Percentiles rank a stretch among this genome's conserved stretches.
Evolutionary conservation across 768 basidiomycete genomes (phyloP).

Genomic region (Pisolithus microcarpus): DNA sequence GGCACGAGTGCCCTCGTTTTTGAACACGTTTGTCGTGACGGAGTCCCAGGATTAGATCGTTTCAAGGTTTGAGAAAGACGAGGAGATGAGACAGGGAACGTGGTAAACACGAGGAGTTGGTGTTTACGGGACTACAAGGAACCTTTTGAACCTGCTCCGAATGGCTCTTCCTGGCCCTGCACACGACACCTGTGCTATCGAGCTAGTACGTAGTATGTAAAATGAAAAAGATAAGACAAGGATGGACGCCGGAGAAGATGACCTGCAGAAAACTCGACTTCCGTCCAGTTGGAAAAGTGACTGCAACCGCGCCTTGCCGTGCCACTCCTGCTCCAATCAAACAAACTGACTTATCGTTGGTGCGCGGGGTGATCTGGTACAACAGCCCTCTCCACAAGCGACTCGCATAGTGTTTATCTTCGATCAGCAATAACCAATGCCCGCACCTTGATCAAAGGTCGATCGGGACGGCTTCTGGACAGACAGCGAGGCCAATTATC

Average conservation of each 20-base stretch:
- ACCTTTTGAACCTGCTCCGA: conserved; percentile 5
- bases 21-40: conserved; percentile 55
- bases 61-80: neutral
- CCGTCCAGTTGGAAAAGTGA: too few species aligned
- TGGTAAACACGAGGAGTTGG: conserved; percentile 65
- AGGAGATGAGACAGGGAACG: conserved; percentile 51
- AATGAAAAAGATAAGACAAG: neutral
- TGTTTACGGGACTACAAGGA: conserved; percentile 24
- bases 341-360: too few species aligned
- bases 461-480: neutral
- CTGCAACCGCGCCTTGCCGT: too few species aligned
- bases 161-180: conserved; percentile 2
- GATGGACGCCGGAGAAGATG: neutral
- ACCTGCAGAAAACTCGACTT: neutral
- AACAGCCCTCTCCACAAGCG: neutral
- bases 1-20: conserved; percentile 44
- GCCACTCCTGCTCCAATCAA: too few species aligned
- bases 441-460: neutral
- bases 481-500: neutral
- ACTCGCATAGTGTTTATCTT: neutral
- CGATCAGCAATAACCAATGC: neutral
- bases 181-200: neutral
- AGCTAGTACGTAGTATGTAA: neutral
- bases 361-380: too few species aligned
- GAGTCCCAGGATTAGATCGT: conserved; percentile 12